A percentile compares a stretch with the other conserved stretches of the same genome.
These are phyloP conservation scores for Aureobasidium namibiae DNA, from an alignment of 2,329 filamentous ascomycete genomes.

Conservation along the genomic window DNA sequence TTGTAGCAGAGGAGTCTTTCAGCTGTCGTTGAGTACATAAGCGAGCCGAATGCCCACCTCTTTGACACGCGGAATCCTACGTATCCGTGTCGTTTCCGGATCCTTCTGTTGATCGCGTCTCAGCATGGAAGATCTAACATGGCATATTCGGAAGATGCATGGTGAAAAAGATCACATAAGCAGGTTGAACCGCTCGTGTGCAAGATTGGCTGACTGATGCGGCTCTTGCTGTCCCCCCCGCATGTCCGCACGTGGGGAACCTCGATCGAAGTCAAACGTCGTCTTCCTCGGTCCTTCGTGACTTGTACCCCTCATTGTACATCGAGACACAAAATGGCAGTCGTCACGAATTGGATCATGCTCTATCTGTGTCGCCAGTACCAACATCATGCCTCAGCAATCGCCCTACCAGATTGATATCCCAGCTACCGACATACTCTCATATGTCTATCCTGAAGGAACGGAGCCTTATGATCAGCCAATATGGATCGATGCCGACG, in stretches of 20 bases:
- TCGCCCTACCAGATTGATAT: slow-evolving; percentile 42
- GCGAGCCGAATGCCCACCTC: neutral
- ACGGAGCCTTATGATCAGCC: slow-evolving; percentile 35
- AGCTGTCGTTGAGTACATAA: neutral
- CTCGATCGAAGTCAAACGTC: neutral
- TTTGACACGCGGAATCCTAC: neutral
- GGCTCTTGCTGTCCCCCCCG: neutral
- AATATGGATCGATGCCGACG: slow-evolving; percentile 46
- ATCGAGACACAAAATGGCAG: neutral
- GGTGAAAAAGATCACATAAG: neutral
- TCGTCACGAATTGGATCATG: neutral
- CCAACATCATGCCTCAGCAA: slow-evolving; percentile 33
- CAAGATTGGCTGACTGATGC: neutral
- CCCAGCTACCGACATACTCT: slow-evolving; percentile 36
- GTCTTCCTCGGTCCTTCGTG: slow-evolving; percentile 6
- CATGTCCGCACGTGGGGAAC: neutral
- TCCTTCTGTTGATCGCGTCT: neutral
- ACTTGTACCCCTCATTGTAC: slow-evolving; percentile 5
- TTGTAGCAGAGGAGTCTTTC: neutral
- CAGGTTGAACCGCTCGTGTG: neutral
- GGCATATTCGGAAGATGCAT: too few species aligned
- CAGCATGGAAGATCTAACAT: too few species aligned
- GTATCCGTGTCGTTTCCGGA: neutral
- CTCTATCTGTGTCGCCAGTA: neutral
- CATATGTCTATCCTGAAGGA: slow-evolving; percentile 29